Base-by-base conservation (phyloP, 2,329 filamentous ascomycete species). In the Cordyceps javanica region DNA sequence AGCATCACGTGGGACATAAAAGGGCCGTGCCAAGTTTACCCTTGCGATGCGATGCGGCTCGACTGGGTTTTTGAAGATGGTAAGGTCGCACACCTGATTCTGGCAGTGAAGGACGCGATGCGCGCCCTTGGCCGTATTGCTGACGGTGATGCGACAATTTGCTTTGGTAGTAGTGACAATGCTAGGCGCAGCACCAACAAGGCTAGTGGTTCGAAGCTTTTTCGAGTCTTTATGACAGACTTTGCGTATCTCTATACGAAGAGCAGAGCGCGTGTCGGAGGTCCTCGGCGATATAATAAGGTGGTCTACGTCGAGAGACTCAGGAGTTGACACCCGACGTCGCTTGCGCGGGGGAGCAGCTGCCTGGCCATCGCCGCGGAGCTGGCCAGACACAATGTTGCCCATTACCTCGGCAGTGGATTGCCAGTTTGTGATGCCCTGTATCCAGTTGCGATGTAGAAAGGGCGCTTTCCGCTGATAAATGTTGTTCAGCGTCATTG, bases 401-500 rank as follows among this genome's bases (percentile, higher is more conserved):
- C 76, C 76, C 76, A 79, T 79, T 59, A 67, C 65, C 28, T 44
- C 46, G 57, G 68, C 64, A 45, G 67, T 64, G 30, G 62, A 60
- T 65, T 77, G 74, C 63, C 70, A 70, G 60, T 74, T 71, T 59
- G 75, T 75, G 66, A 80, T 70, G 49, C 74, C 75, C 60, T 71
- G 74, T 61, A 76, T 72, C 78, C 77, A 82, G 66, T 78, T 81
- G 67, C 80, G 76, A 63, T 81, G 77, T 60, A 82, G 76, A 68
- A 79, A 83, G 60, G 81, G 79, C 58, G 77, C 71, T 64, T 72
- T 75, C 70, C 77, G 76, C 69, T 74, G 73, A 65, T 72, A 76
- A 61, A 73, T 72, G 66, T 69, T 73, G 66, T 73, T 71, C 65
- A 72, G 70, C 66, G 77, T 76, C 80, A 82, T 82, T 70, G 69